These are phyloP conservation scores for Aureobasidium leucospermi DNA, from an alignment of 2,329 filamentous ascomycete genomes.

Conservation along the genomic window DNA sequence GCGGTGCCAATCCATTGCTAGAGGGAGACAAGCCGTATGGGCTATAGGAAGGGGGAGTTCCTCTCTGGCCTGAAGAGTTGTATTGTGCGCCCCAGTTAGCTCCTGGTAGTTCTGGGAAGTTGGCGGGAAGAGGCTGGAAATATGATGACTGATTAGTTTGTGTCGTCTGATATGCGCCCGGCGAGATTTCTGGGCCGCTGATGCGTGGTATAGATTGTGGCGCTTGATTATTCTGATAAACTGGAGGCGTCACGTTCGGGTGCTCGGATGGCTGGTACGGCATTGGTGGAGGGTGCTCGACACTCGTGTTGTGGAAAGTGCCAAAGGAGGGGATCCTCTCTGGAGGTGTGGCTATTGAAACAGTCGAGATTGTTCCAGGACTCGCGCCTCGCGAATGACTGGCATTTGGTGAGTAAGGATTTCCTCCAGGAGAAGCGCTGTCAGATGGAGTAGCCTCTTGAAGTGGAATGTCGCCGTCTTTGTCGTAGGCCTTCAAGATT, in stretches of 20 bases:
- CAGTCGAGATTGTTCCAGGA: conserved; percentile 29
- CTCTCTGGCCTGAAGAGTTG: not conserved
- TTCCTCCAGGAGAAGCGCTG: conserved; percentile 21
- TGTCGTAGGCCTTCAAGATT: conserved; percentile 81
- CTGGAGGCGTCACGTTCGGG: conserved; percentile 12
- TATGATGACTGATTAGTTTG: conserved; percentile 18
- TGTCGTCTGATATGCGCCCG: conserved; percentile 14
- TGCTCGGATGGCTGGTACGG: conserved; percentile 22
- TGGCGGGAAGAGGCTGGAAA: conserved; percentile 24
- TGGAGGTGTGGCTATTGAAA: conserved; percentile 28
- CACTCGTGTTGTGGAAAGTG: conserved; percentile 23
- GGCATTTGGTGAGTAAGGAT: conserved; percentile 25
- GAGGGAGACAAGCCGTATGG: not conserved
- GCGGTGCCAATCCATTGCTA: not conserved
- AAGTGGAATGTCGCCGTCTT: conserved; percentile 44
- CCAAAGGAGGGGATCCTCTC: conserved; percentile 22
- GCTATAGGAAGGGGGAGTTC: not conserved
- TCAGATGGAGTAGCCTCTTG: conserved; percentile 42
- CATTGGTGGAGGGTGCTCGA: conserved; percentile 26
- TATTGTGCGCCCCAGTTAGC: conserved; percentile 14
- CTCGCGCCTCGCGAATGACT: conserved; percentile 39
- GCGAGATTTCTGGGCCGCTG: not conserved
- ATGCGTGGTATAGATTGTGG: not conserved
- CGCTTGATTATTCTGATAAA: not conserved
- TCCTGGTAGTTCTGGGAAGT: conserved; percentile 22